phyloP scores from a whole-genome alignment of 2,329 filamentous ascomycete species.

The Stylonectria norvegica region DNA sequence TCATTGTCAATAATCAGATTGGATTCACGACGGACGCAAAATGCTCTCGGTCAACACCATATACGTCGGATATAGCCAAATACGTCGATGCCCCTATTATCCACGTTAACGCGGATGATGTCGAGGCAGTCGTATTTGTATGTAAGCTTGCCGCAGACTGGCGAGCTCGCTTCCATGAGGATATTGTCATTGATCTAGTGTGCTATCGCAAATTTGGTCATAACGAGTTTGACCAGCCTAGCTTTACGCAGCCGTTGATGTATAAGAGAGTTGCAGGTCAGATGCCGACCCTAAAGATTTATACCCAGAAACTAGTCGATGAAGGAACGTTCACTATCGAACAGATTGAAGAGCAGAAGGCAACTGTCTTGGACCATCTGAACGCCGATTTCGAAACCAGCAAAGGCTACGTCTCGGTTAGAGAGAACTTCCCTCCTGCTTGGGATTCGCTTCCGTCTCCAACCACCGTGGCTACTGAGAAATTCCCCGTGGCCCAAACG shows the following conservation, averaged over 20 bases:
- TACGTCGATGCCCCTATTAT: constrained; percentile 96
- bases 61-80: constrained; percentile 98
- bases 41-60: constrained; percentile 92
- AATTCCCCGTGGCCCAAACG: constrained; percentile 84
- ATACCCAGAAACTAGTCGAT: constrained; percentile 81
- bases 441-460: constrained; percentile 99
- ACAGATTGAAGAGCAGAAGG: constrained; percentile 96
- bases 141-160: constrained; percentile 96
- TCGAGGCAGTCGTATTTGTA: constrained; percentile 95
- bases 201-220: constrained; percentile 99
- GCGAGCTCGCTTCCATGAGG: constrained; percentile 95
- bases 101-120: constrained; percentile 97
- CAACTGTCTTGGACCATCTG: constrained; percentile 98
- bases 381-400: constrained; percentile 94
- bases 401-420: constrained; percentile 90
- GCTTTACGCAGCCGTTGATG: constrained; percentile 97
- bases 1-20: constrained; percentile 99
- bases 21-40: constrained; percentile 98
- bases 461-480: constrained; percentile 91
- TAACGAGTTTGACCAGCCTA: constrained; percentile 98
- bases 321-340: constrained; percentile 95
- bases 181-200: constrained; percentile 94
- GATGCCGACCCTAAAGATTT: constrained; percentile 78
- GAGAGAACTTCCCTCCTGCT: constrained; percentile 93
- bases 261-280: constrained; percentile 92